Percentiles rank a stretch among this genome's conserved stretches.
phyloP scores from a whole-genome alignment of 1,284 basidiomycete genomes.

The Ganoderma lucidum region DNA sequence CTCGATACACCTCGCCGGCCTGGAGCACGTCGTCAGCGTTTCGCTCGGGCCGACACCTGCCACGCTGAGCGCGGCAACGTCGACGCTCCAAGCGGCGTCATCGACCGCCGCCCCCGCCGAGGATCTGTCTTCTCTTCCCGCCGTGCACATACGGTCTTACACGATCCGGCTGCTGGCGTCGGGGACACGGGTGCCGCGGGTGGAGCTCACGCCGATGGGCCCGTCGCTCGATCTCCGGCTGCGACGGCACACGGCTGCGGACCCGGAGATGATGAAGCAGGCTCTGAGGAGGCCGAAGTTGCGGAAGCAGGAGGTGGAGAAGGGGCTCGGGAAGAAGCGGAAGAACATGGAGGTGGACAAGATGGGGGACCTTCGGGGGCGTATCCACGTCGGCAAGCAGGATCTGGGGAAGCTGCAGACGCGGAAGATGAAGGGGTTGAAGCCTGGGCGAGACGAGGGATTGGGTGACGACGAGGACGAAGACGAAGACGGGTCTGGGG shows the following conservation, averaged over 20 bases:
- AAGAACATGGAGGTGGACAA: slow-evolving; percentile 98
- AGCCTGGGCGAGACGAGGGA: slow-evolving; percentile 49
- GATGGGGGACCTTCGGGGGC: slow-evolving; percentile 96
- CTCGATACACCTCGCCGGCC: slow-evolving; percentile 83
- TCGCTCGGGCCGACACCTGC: slow-evolving; percentile 76
- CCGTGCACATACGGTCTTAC: slow-evolving; percentile 91
- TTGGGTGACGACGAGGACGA: slow-evolving; percentile 43
- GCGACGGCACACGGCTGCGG: slow-evolving; percentile 78
- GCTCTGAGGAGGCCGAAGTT: slow-evolving; percentile 89
- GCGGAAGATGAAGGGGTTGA: slow-evolving; percentile 92
- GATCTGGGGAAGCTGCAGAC: slow-evolving; percentile 89
- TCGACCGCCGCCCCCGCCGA: slow-evolving; percentile 44
- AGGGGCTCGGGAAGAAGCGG: slow-evolving; percentile 89
- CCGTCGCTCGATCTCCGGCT: slow-evolving; percentile 89
- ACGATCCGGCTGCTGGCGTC: slow-evolving; percentile 80
- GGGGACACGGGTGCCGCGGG: slow-evolving; percentile 80
- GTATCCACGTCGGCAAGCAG: slow-evolving; percentile 91
- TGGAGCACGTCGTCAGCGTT: slow-evolving; percentile 94
- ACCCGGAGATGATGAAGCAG: slow-evolving; percentile 81
- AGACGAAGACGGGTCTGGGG: slow-evolving; percentile 21
- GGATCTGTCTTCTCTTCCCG: slow-evolving; percentile 67
- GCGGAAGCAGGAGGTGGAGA: slow-evolving; percentile 85
- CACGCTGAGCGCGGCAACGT: slow-evolving; percentile 52
- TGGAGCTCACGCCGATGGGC: slow-evolving; percentile 90
- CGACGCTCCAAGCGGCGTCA: slow-evolving; percentile 30